phyloP scores from a whole-genome alignment of 106 monocot species.

The Amphibolis antarctica region DNA sequence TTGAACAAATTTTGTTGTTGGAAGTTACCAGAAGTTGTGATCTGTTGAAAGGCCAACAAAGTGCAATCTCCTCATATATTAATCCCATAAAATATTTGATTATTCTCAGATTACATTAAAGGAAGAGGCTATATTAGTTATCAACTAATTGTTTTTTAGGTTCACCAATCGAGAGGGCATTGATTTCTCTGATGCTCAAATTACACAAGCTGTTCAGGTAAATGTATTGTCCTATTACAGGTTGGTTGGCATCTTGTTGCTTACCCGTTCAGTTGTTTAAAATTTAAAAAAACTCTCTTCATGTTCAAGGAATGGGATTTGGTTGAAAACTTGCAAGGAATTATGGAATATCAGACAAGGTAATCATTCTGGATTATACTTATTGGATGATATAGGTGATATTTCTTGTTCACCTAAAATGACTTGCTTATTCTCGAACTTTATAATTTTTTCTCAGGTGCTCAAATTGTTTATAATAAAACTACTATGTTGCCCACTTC shows the following conservation, averaged over 20 bases:
- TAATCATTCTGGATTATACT: constrained; percentile 8
- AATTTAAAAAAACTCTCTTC: background rate
- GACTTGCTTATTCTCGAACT: background rate
- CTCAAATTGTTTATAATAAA: background rate
- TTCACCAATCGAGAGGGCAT: constrained; percentile 92
- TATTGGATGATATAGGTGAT: background rate
- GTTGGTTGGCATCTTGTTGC: background rate
- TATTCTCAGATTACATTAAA: background rate
- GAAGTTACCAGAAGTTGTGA: no score
- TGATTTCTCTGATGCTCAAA: constrained; percentile 96
- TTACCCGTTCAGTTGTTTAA: background rate
- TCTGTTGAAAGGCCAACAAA: no score
- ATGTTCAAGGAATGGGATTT: constrained; percentile 83
- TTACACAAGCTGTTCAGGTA: constrained; percentile 94
- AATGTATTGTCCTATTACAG: background rate
- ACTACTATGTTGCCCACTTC: background rate
- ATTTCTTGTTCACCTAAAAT: no score
- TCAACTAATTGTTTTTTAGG: constrained; percentile 23
- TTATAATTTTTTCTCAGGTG: background rate
- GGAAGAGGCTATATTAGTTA: background rate
- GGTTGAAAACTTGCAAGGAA: constrained; percentile 86
- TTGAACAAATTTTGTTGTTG: no score
- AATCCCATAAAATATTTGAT: no score
- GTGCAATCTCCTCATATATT: no score
- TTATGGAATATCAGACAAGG: constrained; percentile 95